Base-by-base conservation (phyloP, 1,284 basidiomycete species). In the Ganoderma boninense region DNA sequence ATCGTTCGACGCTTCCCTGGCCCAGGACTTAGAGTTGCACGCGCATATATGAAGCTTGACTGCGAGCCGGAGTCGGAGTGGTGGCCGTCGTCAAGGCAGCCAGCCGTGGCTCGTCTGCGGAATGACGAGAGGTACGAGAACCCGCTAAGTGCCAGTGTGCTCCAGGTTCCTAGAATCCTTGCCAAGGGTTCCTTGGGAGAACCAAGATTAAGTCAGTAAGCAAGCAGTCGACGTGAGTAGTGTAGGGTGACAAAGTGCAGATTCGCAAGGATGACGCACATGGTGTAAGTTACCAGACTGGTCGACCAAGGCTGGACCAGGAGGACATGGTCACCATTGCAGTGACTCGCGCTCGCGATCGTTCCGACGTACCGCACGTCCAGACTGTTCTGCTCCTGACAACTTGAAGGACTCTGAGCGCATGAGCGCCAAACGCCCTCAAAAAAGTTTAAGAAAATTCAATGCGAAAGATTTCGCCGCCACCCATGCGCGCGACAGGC, bases 61-160 rank as follows among this genome's bases (percentile, higher is more conserved):
- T 6, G 26, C 54, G 13, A 16, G 16, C 29, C 13, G 23, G 16
- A 8, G 35, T 64, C 46, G 62, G 35, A 20, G 29, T n/a, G 35
- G 10, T 16, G 35, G 43, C 42, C 23, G 62, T 63, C 20, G 44
- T 63, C 62, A 63, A 46, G 62, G 32, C 62, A 26, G 29, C 52
- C 7, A 38, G 38, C 32, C 10, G 32, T 59, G 29, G 13, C 26
- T 2, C 14, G 10, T 18, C 26, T 14, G 32, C 11, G 26, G 16
- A 26, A 35, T 59, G 14, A 59, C 14, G 26, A 56, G 7, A 29
- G 35, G 56, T 56, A 11, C 52, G 52, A 26, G 23, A 56, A 13
- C 54, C 26, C 29, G 23, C 54, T 13, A 56, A 26, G 29, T 32
- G 29, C 29, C 29, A 32, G 29, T 18, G 13, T 52, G 23, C 23